Evolutionary conservation across 768 basidiomycete species (phyloP).

Genomic region (Amanita muscaria): DNA sequence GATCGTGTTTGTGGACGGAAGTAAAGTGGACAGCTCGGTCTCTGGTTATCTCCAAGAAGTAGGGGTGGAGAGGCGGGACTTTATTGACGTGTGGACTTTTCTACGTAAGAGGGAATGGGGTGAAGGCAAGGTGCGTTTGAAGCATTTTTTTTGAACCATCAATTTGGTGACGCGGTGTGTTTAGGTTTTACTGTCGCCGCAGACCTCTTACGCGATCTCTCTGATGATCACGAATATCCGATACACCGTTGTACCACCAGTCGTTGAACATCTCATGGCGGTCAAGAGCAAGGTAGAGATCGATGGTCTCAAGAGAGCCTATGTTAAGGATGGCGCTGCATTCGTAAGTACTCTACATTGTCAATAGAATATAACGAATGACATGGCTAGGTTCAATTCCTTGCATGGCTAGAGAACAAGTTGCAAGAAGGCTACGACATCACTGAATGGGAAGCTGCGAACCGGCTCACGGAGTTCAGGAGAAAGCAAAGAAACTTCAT

Average conservation of each 20-base stretch:
- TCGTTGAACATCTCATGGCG: conserved; percentile 70
- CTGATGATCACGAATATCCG: conserved; percentile 79
- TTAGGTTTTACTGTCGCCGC: conserved; percentile 58
- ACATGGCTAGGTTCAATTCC: conserved; percentile 54
- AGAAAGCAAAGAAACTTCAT: conserved; percentile 63
- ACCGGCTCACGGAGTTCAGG: conserved; percentile 71
- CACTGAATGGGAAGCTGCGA: conserved; percentile 88
- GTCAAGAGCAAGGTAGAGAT: conserved; percentile 87
- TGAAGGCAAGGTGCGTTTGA: conserved; percentile 62
- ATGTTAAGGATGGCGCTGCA: conserved; percentile 83
- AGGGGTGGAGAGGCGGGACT: conserved; percentile 51
- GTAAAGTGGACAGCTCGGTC: conserved; percentile 54
- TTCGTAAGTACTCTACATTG: conserved; percentile 42
- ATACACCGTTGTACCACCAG: conserved; percentile 64
- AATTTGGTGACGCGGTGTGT: not conserved
- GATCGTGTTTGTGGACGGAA: conserved; percentile 68
- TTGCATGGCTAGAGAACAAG: conserved; percentile 86
- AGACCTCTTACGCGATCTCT: conserved; percentile 77
- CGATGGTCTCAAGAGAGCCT: conserved; percentile 74
- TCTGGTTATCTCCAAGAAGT: conserved; percentile 47
- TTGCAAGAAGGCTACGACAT: conserved; percentile 70
- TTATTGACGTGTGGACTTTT: conserved; percentile 75
- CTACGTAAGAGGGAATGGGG: conserved; percentile 70
- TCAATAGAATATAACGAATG: not conserved
- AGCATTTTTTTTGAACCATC: too few species aligned